phyloP scores from a whole-genome alignment of 805 yeast species.

The Pichia deserticola region DNA sequence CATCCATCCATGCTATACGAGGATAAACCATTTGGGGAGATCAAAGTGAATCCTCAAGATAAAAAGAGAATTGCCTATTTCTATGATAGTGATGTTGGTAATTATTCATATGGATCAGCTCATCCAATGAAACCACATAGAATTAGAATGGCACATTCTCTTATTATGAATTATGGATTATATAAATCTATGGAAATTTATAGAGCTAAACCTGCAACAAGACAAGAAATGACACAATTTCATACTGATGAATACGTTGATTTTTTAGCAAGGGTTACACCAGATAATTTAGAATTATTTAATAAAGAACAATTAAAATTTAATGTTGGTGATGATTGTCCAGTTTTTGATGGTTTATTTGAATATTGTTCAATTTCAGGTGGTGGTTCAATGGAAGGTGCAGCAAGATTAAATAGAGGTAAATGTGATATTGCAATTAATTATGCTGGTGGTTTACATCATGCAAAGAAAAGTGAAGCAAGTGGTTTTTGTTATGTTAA shows the following conservation, averaged over 20 bases:
- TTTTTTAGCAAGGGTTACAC: slow-evolving; percentile 82
- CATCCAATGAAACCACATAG: slow-evolving; percentile 99
- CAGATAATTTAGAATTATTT: slow-evolving; percentile 83
- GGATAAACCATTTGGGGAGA: slow-evolving; percentile 56
- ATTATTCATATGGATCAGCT: slow-evolving; percentile 96
- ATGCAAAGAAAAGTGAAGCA: slow-evolving; percentile 85
- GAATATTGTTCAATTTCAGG: slow-evolving; percentile 75
- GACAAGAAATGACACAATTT: slow-evolving; percentile 96
- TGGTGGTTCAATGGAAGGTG: slow-evolving; percentile 88
- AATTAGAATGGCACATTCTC: slow-evolving; percentile 96
- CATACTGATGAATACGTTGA: slow-evolving; percentile 97
- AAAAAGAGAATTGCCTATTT: slow-evolving; percentile 67
- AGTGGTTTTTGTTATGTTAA: slow-evolving; percentile 88
- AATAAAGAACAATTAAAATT: slow-evolving; percentile 84
- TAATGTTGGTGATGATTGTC: slow-evolving; percentile 94
- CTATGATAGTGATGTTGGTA: slow-evolving; percentile 90
- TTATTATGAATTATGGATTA: slow-evolving; percentile 93
- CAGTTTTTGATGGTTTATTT: slow-evolving; percentile 72
- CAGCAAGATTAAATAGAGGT: slow-evolving; percentile 71
- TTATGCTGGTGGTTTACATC: slow-evolving; percentile 92
- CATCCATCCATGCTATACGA: slow-evolving; percentile 35
- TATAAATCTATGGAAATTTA: slow-evolving; percentile 96
- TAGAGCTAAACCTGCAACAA: slow-evolving; percentile 95
- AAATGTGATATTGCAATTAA: slow-evolving; percentile 89
- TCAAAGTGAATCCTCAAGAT: slow-evolving; percentile 47